Base-by-base conservation (phyloP, 2,329 filamentous ascomycete species). In the Diaporthe capsici region DNA sequence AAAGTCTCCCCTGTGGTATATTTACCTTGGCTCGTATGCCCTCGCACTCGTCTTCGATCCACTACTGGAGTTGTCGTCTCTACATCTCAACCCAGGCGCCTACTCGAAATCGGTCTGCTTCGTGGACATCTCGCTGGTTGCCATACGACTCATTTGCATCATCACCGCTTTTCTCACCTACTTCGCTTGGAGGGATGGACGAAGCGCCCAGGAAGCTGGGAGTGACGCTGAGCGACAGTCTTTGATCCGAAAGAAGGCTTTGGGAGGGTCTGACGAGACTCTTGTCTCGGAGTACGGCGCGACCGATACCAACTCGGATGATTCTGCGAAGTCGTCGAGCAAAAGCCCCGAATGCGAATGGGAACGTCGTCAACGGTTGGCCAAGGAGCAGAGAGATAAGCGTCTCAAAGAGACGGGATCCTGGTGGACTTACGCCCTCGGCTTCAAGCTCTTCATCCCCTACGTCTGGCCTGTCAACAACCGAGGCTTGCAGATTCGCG, bases 391-490 rank as follows among this genome's bases (percentile, higher is more conserved):
- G 77, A 92, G 90, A 86, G 86, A 91, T 77, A 93, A 94, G 83
- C 90, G 92, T 3, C 87, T 95, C n/a, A 88, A 93, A 81, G 90
- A 93, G 78, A 90, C 93, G 75, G 94, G 94, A 1, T 94, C 92
- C 78, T 96, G 94, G 94, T 89, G 94, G 78, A 90, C 91, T 58
- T 97, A 97, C 80, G 87, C 92, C 39, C 95, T 93, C 81, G 91
- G 92, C 8, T 97, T 95, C 84, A 74, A 93, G 90, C 85, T 96
- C 49, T 93, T 98, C 82, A 86, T 96, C 39, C 94, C 94, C 0
- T 94, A 95, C 80, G 87, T 98, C 28, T 96, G 94, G 91, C 95
- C 95, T 0, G 89, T 91, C 71, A 89, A 92, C 57, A 90, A 93
- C 80, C 88, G 87, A 72, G 83, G 85, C 20, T 88, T 97, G 25